Conservation (phyloP, 805 yeast species). For the Nakazawaea anatomiae region DNA sequence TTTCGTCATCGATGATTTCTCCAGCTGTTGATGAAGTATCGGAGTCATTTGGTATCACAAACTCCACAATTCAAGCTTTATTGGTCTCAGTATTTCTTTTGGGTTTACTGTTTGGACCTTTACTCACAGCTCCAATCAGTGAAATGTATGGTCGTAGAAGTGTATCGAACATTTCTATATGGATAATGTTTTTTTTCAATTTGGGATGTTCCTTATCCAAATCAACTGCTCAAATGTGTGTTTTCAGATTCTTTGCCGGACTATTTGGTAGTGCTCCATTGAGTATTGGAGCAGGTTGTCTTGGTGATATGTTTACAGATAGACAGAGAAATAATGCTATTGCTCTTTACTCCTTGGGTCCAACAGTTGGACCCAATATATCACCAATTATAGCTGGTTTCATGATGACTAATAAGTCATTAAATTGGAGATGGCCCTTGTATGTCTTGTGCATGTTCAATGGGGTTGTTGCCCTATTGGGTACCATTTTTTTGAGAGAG, state of each 20-base stretch:
- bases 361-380: slow-evolving; percentile 54
- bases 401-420: slow-evolving; percentile 46
- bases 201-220: slow-evolving; percentile 58
- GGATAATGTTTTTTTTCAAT: slow-evolving; percentile 42
- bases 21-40: slow-evolving; percentile 52
- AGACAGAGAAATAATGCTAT: slow-evolving; percentile 48
- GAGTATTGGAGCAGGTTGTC: slow-evolving; percentile 63
- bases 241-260: slow-evolving; percentile 60
- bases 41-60: slow-evolving; percentile 34
- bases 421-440: slow-evolving; percentile 61
- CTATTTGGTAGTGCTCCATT: slow-evolving; percentile 63
- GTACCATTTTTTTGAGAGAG: slow-evolving; percentile 43
- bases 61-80: slow-evolving; percentile 38
- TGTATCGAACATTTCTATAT: slow-evolving; percentile 47
- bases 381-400: slow-evolving; percentile 51
- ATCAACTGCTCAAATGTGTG: slow-evolving; percentile 48
- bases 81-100: slow-evolving; percentile 62
- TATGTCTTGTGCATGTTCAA: slow-evolving; percentile 50
- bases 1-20: slow-evolving; percentile 56
- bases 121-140: slow-evolving; percentile 60
- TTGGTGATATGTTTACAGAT: slow-evolving; percentile 55
- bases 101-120: slow-evolving; percentile 66
- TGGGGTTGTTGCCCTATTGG: slow-evolving; percentile 39
- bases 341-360: slow-evolving; percentile 45
- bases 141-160: slow-evolving; percentile 59